Evolutionary conservation across 805 yeast genomes (phyloP).

Genomic region (Maudiozyma bulderi): DNA sequence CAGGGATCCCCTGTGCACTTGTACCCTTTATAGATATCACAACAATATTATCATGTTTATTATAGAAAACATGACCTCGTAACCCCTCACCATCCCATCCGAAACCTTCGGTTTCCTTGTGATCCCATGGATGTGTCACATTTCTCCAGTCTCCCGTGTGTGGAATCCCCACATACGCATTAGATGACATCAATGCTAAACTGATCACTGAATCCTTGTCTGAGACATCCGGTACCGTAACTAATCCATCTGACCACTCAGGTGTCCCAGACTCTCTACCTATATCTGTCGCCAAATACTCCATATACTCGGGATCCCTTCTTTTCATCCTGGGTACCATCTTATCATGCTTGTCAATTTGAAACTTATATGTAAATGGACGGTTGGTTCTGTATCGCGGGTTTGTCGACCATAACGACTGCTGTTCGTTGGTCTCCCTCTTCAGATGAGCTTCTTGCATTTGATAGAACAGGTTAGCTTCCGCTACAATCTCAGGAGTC

Average conservation of each 20-base stretch:
- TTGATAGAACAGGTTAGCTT: constrained; percentile 12
- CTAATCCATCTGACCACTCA: constrained; percentile 54
- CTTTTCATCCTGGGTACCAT: constrained; percentile 33
- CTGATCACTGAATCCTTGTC: constrained; percentile 67
- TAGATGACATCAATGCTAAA: constrained; percentile 77
- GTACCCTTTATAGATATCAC: constrained; percentile 88
- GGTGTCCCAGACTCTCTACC: constrained; percentile 6
- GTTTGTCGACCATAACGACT: constrained; percentile 16
- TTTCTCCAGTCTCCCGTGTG: constrained; percentile 81
- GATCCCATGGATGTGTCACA: constrained; percentile 50
- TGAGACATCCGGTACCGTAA: constrained; percentile 60
- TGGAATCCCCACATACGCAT: constrained; percentile 81
- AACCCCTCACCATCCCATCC: constrained; percentile 87
- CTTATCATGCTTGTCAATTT: constrained; percentile 7
- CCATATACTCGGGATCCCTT: constrained; percentile 48
- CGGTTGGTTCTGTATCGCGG: constrained; percentile 12
- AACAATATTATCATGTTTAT: constrained; percentile 46
- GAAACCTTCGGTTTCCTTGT: constrained; percentile 44
- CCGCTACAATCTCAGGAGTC: constrained; percentile 8
- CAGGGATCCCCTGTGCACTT: constrained; percentile 67
- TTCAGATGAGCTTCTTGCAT: constrained; percentile 2
- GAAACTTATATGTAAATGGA: constrained; percentile 19
- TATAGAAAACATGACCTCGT: constrained; percentile 82
- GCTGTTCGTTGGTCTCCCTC: background rate
- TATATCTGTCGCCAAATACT: background rate